Conservation (phyloP, 345 rosid genomes). For the Xanthoceras sorbifolium region DNA sequence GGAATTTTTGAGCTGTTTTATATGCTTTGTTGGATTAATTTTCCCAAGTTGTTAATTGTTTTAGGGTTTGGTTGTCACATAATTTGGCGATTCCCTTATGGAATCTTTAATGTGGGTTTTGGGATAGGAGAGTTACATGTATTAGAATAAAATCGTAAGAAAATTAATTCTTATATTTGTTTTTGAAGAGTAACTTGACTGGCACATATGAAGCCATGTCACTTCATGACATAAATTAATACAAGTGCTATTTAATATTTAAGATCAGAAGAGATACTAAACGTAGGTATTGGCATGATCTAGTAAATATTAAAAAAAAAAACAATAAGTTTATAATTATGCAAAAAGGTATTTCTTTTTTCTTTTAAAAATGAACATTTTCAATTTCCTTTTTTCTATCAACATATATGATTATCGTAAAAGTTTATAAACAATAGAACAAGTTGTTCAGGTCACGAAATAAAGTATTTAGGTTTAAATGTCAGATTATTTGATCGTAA, state of each 20-base stretch:
- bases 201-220: slow-evolving; percentile 7
- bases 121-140: neutral
- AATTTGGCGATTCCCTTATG: neutral
- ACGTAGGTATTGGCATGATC: neutral
- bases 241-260: neutral
- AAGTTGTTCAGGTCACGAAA: too few relatives aligned
- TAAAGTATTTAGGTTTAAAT: too few relatives aligned
- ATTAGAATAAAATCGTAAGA: neutral
- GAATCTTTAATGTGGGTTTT: neutral
- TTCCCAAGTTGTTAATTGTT: neutral
- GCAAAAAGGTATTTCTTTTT: neutral
- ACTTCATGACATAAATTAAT: neutral
- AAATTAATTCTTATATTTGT: neutral
- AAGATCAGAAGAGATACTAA: neutral
- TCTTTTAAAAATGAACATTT: neutral
- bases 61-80: neutral
- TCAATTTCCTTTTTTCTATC: neutral
- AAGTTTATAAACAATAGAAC: too few relatives aligned
- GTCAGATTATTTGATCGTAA: too few relatives aligned
- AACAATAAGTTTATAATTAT: too few relatives aligned
- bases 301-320: neutral
- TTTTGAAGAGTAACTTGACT: neutral
- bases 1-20: slow-evolving; percentile 10
- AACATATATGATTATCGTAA: neutral
- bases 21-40: neutral